Conservation (phyloP, 75 land plant genomes). For the Cryptomeria japonica region DNA sequence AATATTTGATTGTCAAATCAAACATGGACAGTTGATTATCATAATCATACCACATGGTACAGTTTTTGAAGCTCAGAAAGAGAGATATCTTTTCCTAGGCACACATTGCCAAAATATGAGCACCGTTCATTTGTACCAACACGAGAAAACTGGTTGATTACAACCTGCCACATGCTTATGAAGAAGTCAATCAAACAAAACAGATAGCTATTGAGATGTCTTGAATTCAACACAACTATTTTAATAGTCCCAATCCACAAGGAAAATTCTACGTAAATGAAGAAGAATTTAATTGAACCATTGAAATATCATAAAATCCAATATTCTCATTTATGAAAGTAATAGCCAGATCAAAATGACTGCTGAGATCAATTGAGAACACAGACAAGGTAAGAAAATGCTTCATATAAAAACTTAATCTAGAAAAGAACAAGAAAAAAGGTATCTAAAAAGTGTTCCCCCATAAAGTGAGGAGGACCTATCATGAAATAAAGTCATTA, state of each 20-base stretch:
- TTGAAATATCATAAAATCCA: background rate
- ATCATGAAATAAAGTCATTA: too few relatives aligned
- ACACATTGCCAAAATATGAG: conserved; percentile 86
- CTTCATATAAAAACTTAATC: background rate
- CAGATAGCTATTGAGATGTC: background rate
- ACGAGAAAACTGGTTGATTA: conserved; percentile 87
- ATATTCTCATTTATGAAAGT: background rate
- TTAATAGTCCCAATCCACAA: background rate
- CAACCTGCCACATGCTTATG: conserved; percentile 54
- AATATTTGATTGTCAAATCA: conserved; percentile 3
- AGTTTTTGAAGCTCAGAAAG: conserved; percentile 75
- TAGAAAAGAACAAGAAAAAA: background rate
- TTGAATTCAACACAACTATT: background rate
- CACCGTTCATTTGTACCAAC: conserved; percentile 70
- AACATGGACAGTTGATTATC: background rate
- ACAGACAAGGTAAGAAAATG: background rate
- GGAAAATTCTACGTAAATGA: background rate
- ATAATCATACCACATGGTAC: conserved; percentile 80
- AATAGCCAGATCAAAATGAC: background rate
- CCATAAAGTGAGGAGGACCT: too few relatives aligned
- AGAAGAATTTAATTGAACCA: background rate
- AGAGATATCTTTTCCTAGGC: conserved; percentile 70
- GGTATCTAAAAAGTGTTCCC: background rate
- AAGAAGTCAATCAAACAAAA: conserved; percentile 6
- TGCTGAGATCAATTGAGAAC: background rate